Conservation (phyloP, 1,284 basidiomycete species). For the Phellopilus nigrolimitatus region DNA sequence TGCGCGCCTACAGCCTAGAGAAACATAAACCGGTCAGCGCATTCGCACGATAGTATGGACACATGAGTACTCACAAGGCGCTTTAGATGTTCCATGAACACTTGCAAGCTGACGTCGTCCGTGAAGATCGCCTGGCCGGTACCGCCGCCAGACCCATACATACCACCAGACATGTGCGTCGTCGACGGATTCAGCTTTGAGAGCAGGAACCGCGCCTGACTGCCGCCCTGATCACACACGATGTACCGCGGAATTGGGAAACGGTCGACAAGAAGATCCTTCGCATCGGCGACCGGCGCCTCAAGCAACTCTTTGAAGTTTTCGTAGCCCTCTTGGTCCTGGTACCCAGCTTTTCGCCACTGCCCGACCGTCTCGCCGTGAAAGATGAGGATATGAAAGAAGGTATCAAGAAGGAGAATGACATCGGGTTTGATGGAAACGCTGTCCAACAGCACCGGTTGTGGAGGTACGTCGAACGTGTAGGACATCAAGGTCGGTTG, state of each 20-base stretch:
- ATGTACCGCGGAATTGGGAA: conserved; percentile 98
- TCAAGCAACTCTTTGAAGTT: conserved; percentile 96
- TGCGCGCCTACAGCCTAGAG: conserved; percentile 64
- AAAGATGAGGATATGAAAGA: conserved; percentile 99
- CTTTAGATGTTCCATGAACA: conserved; percentile 95
- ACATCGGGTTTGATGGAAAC: conserved; percentile 98
- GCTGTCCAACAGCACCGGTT: conserved; percentile 95
- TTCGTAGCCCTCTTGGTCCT: conserved; percentile 98
- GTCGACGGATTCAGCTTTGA: conserved; percentile 98
- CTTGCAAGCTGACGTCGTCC: conserved; percentile 95
- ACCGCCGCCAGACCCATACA: conserved; percentile 72
- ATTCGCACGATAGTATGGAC: not conserved
- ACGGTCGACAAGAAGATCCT: conserved; percentile 93
- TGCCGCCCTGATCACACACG: conserved; percentile 96
- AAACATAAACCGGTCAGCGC: conserved; percentile 32
- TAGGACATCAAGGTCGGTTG: conserved; percentile 99
- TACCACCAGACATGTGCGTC: conserved; percentile 89
- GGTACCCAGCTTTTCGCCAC: conserved; percentile 99
- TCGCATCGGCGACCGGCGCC: conserved; percentile 70
- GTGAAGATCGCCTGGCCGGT: conserved; percentile 95
- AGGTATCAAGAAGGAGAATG: conserved; percentile 97
- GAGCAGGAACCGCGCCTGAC: conserved; percentile 95
- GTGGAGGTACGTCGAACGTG: conserved; percentile 85
- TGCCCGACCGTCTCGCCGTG: conserved; percentile 96
- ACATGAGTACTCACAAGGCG: conserved; percentile 56